Evolutionary conservation across 345 rosid species (phyloP).

Genomic region (Euclidium syriacum): DNA sequence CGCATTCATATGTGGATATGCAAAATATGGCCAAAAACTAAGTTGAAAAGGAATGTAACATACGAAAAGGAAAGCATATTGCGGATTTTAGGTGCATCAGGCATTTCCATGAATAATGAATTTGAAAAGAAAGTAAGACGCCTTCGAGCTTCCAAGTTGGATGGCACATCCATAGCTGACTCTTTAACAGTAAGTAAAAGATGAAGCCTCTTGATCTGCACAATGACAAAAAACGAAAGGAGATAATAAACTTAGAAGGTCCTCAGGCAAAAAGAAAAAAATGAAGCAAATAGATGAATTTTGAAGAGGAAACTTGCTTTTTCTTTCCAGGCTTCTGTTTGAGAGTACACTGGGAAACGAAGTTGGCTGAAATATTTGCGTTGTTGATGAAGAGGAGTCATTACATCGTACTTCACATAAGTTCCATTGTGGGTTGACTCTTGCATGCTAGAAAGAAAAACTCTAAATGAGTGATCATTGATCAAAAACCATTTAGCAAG

Average conservation of each 20-base stretch:
- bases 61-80: constrained; percentile 64
- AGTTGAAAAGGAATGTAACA: constrained; percentile 18
- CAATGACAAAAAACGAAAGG: not conserved
- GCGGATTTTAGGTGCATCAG: constrained; percentile 52
- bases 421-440: constrained; percentile 45
- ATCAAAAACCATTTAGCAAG: constrained; percentile 5
- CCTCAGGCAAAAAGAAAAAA: constrained; percentile 7
- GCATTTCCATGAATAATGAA: constrained; percentile 71
- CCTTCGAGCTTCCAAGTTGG: constrained; percentile 64
- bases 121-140: constrained; percentile 60
- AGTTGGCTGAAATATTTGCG: constrained; percentile 38
- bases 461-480: not conserved
- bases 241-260: constrained; percentile 5
- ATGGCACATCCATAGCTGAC: constrained; percentile 62
- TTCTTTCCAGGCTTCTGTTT: constrained; percentile 57
- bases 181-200: constrained; percentile 57
- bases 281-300: not conserved
- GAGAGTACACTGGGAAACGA: constrained; percentile 39
- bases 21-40: not conserved
- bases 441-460: constrained; percentile 29
- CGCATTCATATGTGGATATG: not conserved
- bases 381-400: constrained; percentile 53
- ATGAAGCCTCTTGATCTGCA: constrained; percentile 52
- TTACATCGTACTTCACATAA: constrained; percentile 38
- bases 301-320: constrained; percentile 31